Conservation (phyloP, 1,284 basidiomycete species). For the Sporisorium sorghi region DNA sequence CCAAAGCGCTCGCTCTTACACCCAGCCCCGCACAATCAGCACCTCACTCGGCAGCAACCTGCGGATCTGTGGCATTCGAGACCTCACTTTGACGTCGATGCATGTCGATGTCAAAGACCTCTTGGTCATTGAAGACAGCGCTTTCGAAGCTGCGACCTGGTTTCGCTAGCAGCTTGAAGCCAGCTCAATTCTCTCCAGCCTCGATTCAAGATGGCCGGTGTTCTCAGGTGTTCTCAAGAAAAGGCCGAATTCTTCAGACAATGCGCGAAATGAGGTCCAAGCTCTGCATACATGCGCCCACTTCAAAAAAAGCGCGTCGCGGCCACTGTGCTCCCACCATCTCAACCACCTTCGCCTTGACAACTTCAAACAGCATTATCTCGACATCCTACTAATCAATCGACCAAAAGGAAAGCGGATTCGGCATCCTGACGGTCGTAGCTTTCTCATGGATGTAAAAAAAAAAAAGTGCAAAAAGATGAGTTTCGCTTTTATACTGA, state of each 20-base stretch:
- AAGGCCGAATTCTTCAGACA: neutral
- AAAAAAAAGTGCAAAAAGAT: neutral
- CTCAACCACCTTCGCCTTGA: neutral
- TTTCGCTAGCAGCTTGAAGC: too few species aligned
- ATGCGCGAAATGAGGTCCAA: neutral
- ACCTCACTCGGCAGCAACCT: too few species aligned
- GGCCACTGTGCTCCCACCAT: constrained; percentile 4
- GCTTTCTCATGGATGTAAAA: neutral
- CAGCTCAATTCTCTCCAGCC: too few species aligned
- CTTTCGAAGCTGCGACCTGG: too few species aligned
- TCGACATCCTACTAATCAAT: neutral
- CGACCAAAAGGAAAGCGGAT: neutral
- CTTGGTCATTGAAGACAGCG: too few species aligned
- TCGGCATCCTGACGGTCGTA: constrained; percentile 11
- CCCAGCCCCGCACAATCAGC: too few species aligned
- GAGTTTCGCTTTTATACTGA: too few species aligned
- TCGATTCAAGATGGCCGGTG: neutral
- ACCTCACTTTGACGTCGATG: too few species aligned
- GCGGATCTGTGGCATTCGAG: too few species aligned
- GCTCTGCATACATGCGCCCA: neutral
- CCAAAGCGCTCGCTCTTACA: too few species aligned
- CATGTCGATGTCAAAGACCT: too few species aligned
- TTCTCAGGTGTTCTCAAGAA: too few species aligned
- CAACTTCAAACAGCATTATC: constrained; percentile 3
- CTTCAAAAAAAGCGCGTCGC: neutral